Conservation (phyloP, 1,284 basidiomycete genomes). For the Cutaneotrichosporon arboriforme region DNA sequence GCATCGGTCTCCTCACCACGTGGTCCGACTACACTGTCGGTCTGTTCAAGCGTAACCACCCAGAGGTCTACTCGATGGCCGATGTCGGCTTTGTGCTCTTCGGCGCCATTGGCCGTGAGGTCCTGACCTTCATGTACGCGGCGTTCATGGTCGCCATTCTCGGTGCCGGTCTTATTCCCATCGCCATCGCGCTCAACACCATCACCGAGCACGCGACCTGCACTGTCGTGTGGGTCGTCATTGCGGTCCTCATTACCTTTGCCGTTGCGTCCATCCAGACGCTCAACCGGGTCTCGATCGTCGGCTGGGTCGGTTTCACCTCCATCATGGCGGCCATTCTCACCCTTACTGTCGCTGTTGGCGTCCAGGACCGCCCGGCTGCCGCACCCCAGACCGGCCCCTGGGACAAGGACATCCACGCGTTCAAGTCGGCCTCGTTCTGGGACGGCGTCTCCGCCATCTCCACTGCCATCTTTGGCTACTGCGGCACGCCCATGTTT, state of each 20-base stretch:
- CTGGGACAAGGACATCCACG: constrained; percentile 29
- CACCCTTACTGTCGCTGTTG: constrained; percentile 33
- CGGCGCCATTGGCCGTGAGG: constrained; percentile 23
- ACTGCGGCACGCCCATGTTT: constrained; percentile 27
- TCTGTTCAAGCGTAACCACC: constrained; percentile 30
- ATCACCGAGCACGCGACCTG: constrained; percentile 33
- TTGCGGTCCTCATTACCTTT: constrained; percentile 19
- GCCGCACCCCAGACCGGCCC: constrained; percentile 30
- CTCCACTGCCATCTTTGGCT: constrained; percentile 20
- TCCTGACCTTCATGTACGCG: constrained; percentile 9
- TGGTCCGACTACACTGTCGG: constrained; percentile 25
- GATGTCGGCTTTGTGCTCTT: constrained; percentile 26
- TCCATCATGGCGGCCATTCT: constrained; percentile 33
- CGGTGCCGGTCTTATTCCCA: constrained; percentile 7
- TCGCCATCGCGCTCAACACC: constrained; percentile 32
- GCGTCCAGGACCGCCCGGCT: constrained; percentile 36
- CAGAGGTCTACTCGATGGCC: constrained; percentile 33
- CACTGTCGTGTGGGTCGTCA: constrained; percentile 30
- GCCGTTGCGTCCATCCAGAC: constrained; percentile 33
- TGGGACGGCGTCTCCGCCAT: constrained; percentile 22
- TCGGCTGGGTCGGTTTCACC: constrained; percentile 35
- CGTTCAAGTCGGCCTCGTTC: constrained; percentile 21
- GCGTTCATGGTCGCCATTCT: constrained; percentile 9
- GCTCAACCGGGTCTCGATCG: constrained; percentile 31
- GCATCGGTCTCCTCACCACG: constrained; percentile 25